A percentile compares a stretch with the other conserved stretches of the same genome.
phyloP scores from a whole-genome alignment of 768 basidiomycete genomes.

The Boletus reticuloceps region DNA sequence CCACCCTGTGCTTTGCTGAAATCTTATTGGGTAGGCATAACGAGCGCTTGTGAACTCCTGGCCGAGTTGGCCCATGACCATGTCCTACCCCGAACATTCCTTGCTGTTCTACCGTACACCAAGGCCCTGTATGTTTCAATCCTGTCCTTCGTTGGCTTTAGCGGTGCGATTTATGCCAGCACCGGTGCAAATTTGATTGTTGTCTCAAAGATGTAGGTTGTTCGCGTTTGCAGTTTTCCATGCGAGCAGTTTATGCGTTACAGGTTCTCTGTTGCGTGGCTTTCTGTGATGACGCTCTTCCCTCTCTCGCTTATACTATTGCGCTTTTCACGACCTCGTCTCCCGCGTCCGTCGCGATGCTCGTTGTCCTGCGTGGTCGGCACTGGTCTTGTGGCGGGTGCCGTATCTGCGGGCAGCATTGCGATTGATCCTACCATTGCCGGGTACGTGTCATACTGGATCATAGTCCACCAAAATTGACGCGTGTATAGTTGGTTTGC shows the following conservation, averaged over 20 bases:
- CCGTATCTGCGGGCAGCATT: conserved; percentile 58
- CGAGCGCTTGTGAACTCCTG: conserved; percentile 57
- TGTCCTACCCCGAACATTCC: conserved; percentile 54
- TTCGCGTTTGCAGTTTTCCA: background rate
- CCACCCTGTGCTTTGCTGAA: background rate
- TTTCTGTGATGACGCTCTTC: conserved; percentile 63
- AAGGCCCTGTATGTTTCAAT: conserved; percentile 53
- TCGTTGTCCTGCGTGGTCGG: conserved; percentile 40
- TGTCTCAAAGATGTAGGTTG: conserved; percentile 57
- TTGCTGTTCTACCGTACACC: conserved; percentile 46
- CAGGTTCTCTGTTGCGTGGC: conserved; percentile 68
- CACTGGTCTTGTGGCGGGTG: conserved; percentile 40
- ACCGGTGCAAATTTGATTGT: conserved; percentile 50
- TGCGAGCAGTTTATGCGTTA: background rate
- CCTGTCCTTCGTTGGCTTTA: conserved; percentile 47
- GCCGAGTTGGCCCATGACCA: conserved; percentile 58
- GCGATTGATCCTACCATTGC: conserved; percentile 53
- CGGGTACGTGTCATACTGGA: conserved; percentile 38
- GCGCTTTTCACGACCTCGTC: conserved; percentile 62
- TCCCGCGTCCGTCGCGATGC: conserved; percentile 43
- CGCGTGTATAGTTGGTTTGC: conserved; percentile 51
- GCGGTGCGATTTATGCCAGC: conserved; percentile 54
- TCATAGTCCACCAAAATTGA: background rate
- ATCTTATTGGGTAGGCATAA: conserved; percentile 39
- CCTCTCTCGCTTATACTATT: conserved; percentile 58